Evolutionary conservation across 768 basidiomycete species (phyloP).

Genomic region (Serendipita sp.): DNA sequence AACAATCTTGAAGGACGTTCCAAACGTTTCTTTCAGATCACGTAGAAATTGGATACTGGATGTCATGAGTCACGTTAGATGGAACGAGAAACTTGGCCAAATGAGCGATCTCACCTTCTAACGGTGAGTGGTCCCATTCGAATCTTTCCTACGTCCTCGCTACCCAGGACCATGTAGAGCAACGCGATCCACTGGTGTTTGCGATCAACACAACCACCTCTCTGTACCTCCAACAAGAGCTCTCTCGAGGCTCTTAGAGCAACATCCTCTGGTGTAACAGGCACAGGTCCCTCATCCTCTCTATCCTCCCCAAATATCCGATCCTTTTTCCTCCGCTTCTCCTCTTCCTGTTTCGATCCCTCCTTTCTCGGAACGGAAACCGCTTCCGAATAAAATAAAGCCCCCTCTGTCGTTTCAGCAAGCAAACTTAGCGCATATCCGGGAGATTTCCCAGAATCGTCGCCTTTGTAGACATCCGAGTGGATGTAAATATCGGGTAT

Average conservation of each 20-base stretch:
- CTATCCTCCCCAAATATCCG: background rate
- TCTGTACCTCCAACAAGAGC: conserved; percentile 61
- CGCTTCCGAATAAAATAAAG: conserved; percentile 75
- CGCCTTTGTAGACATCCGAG: conserved; percentile 95
- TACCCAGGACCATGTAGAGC: conserved; percentile 88
- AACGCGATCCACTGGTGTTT: conserved; percentile 78
- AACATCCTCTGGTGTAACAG: conserved; percentile 78
- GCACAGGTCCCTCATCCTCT: background rate
- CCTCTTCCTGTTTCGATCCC: background rate
- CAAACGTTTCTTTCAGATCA: conserved; percentile 69
- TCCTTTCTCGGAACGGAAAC: conserved; percentile 51
- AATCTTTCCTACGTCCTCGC: conserved; percentile 89
- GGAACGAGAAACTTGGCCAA: background rate
- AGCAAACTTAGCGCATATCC: conserved; percentile 86
- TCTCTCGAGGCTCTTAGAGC: conserved; percentile 66
- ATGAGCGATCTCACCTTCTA: conserved; percentile 47
- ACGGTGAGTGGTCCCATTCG: conserved; percentile 70
- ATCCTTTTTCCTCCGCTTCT: background rate
- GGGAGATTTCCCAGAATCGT: conserved; percentile 94
- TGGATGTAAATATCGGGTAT: conserved; percentile 98
- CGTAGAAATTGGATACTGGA: conserved; percentile 79
- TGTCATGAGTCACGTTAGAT: conserved; percentile 11
- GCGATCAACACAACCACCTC: conserved; percentile 81
- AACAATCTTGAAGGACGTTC: conserved; percentile 84
- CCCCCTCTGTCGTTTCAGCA: conserved; percentile 84